Conservation (phyloP, 345 rosid genomes). For the Pistacia atlantica region DNA sequence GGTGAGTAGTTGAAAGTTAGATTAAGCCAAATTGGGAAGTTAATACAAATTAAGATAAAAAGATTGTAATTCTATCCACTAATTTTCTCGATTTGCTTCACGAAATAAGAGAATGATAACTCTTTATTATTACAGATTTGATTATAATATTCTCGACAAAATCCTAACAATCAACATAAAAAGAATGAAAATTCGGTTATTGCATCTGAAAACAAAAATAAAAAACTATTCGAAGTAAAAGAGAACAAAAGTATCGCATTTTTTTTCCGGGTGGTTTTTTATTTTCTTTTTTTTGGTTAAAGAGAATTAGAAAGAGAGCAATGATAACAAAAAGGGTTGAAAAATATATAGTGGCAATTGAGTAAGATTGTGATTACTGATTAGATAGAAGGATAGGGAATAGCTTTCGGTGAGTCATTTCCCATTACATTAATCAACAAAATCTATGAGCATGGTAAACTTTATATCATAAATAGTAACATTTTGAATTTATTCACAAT, state of each 20-base stretch:
- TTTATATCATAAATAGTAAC: constrained; percentile 17
- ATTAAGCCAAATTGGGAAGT: background rate
- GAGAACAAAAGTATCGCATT: too few relatives aligned
- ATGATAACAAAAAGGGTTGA: constrained; percentile 13
- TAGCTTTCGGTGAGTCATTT: constrained; percentile 24
- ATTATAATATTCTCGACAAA: too few relatives aligned
- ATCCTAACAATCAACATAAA: too few relatives aligned
- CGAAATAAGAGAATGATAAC: too few relatives aligned
- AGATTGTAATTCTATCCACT: too few relatives aligned
- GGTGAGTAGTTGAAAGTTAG: background rate
- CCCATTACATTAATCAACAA: constrained; percentile 8
- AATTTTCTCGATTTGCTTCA: too few relatives aligned
- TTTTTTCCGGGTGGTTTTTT: too few relatives aligned
- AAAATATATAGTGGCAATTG: background rate
- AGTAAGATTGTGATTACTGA: constrained; percentile 24
- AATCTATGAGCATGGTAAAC: background rate
- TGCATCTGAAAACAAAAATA: too few relatives aligned
- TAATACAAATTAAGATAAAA: background rate
- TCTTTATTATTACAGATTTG: too few relatives aligned
- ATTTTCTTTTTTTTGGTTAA: background rate
- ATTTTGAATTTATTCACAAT: too few relatives aligned
- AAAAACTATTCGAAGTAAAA: too few relatives aligned
- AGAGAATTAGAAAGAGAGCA: background rate
- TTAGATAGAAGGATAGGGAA: constrained; percentile 8
- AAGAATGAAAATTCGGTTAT: too few relatives aligned